These are phyloP conservation scores for Auriculariales sp. DNA, from an alignment of 768 basidiomycete genomes.

Conservation along the genomic window DNA sequence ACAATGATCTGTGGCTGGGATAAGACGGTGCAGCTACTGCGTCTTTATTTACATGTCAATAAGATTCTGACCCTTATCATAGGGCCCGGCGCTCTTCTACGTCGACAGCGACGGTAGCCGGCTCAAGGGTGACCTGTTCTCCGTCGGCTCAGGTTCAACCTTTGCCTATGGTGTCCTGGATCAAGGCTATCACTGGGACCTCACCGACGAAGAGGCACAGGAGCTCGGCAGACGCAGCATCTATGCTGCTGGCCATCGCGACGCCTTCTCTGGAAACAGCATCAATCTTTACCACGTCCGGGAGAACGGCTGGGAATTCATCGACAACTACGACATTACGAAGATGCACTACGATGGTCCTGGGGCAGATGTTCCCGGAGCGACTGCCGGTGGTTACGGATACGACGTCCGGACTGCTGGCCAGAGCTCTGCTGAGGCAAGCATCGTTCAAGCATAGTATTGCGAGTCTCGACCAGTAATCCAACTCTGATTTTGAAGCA, in stretches of 20 bases:
- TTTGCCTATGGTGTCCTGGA: constrained; percentile 99
- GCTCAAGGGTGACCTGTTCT: constrained; percentile 93
- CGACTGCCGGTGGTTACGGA: constrained; percentile 57
- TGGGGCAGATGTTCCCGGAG: constrained; percentile 43
- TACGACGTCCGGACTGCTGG: constrained; percentile 44
- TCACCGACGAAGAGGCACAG: constrained; percentile 84
- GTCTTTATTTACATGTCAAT: too few relatives aligned
- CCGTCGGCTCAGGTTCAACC: constrained; percentile 94
- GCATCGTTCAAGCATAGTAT: too few relatives aligned
- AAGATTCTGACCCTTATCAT: too few relatives aligned
- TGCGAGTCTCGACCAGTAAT: too few relatives aligned
- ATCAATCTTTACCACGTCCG: constrained; percentile 94
- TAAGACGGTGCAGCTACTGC: constrained; percentile 44
- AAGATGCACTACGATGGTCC: constrained; percentile 86
- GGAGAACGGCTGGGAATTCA: constrained; percentile 90
- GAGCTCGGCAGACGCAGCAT: constrained; percentile 89
- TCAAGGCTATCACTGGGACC: constrained; percentile 87
- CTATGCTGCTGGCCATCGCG: constrained; percentile 92
- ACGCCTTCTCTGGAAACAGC: constrained; percentile 91
- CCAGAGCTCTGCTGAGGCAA: constrained; percentile 7
- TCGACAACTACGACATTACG: constrained; percentile 86
- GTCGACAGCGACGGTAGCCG: constrained; percentile 96
- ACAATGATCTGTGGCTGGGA: constrained; percentile 99
- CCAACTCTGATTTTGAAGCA: too few relatives aligned
- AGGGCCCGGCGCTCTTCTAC: constrained; percentile 91